A percentile compares a stretch with the other conserved stretches of the same genome.
Conservation (phyloP, 2,329 filamentous ascomycete genomes). For the Lizonia empirigonia region DNA sequence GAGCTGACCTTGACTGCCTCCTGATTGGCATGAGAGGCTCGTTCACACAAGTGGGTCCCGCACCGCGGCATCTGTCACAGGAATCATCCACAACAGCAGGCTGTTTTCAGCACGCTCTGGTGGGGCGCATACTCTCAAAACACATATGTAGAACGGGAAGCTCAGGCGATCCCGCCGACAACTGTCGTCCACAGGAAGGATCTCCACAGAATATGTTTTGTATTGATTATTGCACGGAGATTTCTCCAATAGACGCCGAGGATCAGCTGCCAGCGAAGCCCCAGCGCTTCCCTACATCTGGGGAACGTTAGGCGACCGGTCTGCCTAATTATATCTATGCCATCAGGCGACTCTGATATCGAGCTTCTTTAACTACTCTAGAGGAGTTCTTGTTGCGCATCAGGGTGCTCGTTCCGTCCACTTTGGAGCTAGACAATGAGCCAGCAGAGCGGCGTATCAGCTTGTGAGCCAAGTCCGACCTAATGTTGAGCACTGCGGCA, state of each 20-base stretch:
- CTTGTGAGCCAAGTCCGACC: constrained; percentile 35
- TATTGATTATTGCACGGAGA: constrained; percentile 40
- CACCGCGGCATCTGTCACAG: constrained; percentile 10
- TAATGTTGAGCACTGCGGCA: constrained; percentile 32
- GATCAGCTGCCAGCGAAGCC: constrained; percentile 38
- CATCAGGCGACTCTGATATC: constrained; percentile 13
- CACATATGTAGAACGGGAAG: constrained; percentile 7
- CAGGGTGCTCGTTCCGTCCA: constrained; percentile 36
- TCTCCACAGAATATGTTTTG: constrained; percentile 30
- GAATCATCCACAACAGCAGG: constrained; percentile 18
- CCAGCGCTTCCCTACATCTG: constrained; percentile 38
- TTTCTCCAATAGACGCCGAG: constrained; percentile 44
- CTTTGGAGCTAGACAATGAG: constrained; percentile 29
- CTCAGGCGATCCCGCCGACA: constrained; percentile 12
- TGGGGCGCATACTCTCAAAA: constrained; percentile 10
- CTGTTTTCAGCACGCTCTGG: constrained; percentile 4
- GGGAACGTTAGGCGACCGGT: constrained; percentile 14
- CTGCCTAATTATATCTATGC: constrained; percentile 26
- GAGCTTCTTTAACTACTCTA: constrained; percentile 11
- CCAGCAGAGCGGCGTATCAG: constrained; percentile 32
- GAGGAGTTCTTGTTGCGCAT: constrained; percentile 27
- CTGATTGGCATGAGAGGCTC: too few relatives aligned
- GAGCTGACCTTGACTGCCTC: too few relatives aligned
- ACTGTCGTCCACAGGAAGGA: constrained; percentile 6
- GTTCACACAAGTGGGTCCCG: constrained; percentile 16